Percentiles rank a stretch among this genome's conserved stretches.
These are phyloP conservation scores for Coemansia sp. DNA, from an alignment of 192 early-diverging fungal species.

Conservation along the genomic window DNA sequence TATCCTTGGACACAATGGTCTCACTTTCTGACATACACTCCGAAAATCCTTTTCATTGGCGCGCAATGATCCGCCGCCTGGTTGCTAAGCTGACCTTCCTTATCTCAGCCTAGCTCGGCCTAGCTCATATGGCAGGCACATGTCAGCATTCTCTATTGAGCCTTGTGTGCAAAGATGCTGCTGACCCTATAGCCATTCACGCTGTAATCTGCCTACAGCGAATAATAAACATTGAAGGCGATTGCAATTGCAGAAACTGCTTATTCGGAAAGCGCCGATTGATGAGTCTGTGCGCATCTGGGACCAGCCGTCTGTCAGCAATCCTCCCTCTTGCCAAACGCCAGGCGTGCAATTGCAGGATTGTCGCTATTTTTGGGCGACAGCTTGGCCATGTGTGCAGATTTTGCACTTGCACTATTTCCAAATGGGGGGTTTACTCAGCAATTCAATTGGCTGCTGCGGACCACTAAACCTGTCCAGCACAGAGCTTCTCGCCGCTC, in stretches of 20 bases:
- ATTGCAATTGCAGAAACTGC: neutral
- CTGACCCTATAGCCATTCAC: neutral
- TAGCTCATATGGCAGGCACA: neutral
- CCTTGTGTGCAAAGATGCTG: neutral
- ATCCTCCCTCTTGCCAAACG: conserved; percentile 10
- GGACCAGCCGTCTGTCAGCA: conserved; percentile 6
- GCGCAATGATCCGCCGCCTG: neutral
- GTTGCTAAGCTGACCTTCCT: neutral
- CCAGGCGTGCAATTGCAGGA: neutral
- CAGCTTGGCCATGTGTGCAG: neutral
- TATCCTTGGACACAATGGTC: conserved; percentile 1
- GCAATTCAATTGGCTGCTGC: neutral
- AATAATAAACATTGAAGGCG: neutral
- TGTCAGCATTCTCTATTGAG: neutral
- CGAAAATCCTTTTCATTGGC: conserved; percentile 1
- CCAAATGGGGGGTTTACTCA: neutral
- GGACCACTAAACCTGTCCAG: neutral
- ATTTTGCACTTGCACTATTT: neutral
- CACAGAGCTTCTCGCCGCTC: neutral
- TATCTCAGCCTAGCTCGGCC: neutral
- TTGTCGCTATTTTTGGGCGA: neutral
- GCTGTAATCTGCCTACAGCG: neutral
- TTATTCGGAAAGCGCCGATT: conserved; percentile 6
- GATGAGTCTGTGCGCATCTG: conserved; percentile 8
- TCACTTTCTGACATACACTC: neutral